phyloP scores from a whole-genome alignment of 768 basidiomycete species.

The Rhodosporidiobolus sp. region DNA sequence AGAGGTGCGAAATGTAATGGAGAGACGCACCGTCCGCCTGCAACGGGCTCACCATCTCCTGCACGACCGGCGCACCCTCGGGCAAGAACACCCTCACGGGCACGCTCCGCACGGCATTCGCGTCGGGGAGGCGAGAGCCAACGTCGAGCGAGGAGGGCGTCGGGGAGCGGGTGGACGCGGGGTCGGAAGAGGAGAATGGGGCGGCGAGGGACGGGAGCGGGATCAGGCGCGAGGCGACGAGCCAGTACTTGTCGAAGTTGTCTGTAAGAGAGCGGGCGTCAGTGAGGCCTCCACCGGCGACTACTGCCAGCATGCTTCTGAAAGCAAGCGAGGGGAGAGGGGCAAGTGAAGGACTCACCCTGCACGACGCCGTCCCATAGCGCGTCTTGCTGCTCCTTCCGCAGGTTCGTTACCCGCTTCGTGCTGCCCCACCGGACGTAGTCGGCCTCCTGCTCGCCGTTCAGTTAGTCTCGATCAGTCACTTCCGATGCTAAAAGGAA shows the following conservation, averaged over 20 bases:
- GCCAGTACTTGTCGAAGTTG: conserved; percentile 93
- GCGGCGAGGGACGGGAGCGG: conserved; percentile 70
- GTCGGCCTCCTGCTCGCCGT: conserved; percentile 79
- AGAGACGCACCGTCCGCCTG: conserved; percentile 66
- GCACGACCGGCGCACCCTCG: conserved; percentile 79
- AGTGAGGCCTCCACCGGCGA: not conserved
- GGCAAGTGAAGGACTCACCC: conserved; percentile 59
- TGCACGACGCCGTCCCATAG: conserved; percentile 96
- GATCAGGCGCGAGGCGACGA: conserved; percentile 86
- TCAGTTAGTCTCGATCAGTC: too few species aligned
- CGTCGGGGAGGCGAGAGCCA: conserved; percentile 65
- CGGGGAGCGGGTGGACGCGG: conserved; percentile 53
- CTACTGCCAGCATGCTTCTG: not conserved
- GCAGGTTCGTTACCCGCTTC: conserved; percentile 82
- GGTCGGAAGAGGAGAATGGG: conserved; percentile 60
- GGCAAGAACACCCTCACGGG: conserved; percentile 84
- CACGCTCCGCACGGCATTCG: conserved; percentile 80
- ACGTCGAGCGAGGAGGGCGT: conserved; percentile 6
- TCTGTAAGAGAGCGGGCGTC: conserved; percentile 55
- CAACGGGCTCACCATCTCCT: conserved; percentile 79
- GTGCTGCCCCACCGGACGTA: conserved; percentile 96
- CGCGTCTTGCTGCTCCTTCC: conserved; percentile 89
- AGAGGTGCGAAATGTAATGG: too few species aligned
- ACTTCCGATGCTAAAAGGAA: not conserved
- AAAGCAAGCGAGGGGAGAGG: not conserved